These are phyloP conservation scores for Colletotrichum aenigma DNA, from an alignment of 2,329 filamentous ascomycete genomes.

Conservation along the genomic window DNA sequence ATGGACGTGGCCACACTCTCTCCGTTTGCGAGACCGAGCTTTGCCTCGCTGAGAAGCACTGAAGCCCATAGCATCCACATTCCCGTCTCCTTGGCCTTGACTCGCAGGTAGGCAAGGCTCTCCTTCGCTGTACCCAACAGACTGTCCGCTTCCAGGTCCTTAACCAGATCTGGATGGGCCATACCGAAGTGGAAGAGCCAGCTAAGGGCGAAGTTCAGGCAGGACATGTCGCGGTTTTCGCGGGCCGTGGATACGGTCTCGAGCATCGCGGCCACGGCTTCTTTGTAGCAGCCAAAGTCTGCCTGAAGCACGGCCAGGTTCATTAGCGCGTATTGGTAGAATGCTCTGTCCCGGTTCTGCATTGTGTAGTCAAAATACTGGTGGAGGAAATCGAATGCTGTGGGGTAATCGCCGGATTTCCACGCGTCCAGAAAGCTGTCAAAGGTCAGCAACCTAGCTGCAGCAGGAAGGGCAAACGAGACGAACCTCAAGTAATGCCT, in stretches of 20 bases:
- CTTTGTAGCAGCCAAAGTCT: slow-evolving; percentile 89
- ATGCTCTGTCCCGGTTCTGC: slow-evolving; percentile 80
- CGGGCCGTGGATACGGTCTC: slow-evolving; percentile 94
- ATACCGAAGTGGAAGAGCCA: slow-evolving; percentile 97
- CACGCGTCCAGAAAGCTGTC: slow-evolving; percentile 86
- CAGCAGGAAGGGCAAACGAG: not conserved
- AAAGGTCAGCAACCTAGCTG: slow-evolving; percentile 11
- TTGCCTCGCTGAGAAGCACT: slow-evolving; percentile 84
- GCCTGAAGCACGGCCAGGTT: slow-evolving; percentile 93
- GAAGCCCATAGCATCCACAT: slow-evolving; percentile 88
- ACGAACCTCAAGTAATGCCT: slow-evolving; percentile 75
- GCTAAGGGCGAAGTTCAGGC: slow-evolving; percentile 92
- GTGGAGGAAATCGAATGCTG: slow-evolving; percentile 88
- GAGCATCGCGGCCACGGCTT: slow-evolving; percentile 92
- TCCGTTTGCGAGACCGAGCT: slow-evolving; percentile 75
- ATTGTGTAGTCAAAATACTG: slow-evolving; percentile 97
- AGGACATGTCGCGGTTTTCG: slow-evolving; percentile 90
- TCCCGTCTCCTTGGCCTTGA: slow-evolving; percentile 83
- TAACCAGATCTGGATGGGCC: slow-evolving; percentile 77
- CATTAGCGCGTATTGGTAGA: slow-evolving; percentile 94
- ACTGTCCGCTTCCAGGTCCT: slow-evolving; percentile 70
- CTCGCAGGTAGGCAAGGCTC: slow-evolving; percentile 80
- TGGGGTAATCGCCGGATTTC: slow-evolving; percentile 88
- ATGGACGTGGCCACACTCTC: slow-evolving; percentile 67
- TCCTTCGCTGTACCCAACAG: slow-evolving; percentile 82